Conservation (phyloP, 2,329 filamentous ascomycete species). For the Graphilbum fragrans region DNA sequence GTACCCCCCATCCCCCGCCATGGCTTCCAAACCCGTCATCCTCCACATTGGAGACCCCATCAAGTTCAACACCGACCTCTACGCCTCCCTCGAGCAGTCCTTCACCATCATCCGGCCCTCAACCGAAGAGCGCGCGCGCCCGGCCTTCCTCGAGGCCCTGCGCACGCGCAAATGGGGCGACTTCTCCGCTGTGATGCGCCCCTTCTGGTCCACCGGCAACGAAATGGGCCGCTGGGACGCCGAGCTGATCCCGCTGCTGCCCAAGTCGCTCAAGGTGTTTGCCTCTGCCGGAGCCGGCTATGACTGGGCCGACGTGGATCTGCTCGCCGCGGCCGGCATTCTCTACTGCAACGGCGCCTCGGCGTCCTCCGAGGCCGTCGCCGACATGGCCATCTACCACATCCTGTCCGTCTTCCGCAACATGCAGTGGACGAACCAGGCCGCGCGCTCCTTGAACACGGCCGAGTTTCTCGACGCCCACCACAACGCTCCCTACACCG, state of each 20-base stretch:
- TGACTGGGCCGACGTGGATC: conserved; percentile 53
- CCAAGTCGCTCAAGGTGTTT: conserved; percentile 45
- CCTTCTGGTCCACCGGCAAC: conserved; percentile 12
- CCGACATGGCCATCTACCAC: conserved; percentile 57
- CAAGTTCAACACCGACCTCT: conserved; percentile 35
- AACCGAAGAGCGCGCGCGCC: conserved; percentile 34
- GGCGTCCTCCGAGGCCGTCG: conserved; percentile 59
- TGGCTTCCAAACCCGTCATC: conserved; percentile 24
- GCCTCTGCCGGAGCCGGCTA: conserved; percentile 54
- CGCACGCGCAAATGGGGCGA: conserved; percentile 40
- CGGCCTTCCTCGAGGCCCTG: conserved; percentile 36
- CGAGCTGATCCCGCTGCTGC: conserved; percentile 29
- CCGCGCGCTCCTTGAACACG: conserved; percentile 27
- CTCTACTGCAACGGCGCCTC: conserved; percentile 63
- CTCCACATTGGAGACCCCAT: conserved; percentile 62
- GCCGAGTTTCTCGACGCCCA: conserved; percentile 19
- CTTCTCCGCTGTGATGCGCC: conserved; percentile 29
- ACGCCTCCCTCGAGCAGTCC: conserved; percentile 25
- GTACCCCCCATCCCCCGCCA: neutral
- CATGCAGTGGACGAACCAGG: conserved; percentile 50
- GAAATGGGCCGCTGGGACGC: conserved; percentile 15
- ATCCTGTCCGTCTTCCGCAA: conserved; percentile 59
- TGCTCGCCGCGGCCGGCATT: conserved; percentile 47
- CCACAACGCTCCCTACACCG: conserved; percentile 22
- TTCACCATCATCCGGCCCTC: conserved; percentile 35